These are phyloP conservation scores for Cyberlindnera euphorbiiphila DNA, from an alignment of 805 yeast species.

Conservation along the genomic window DNA sequence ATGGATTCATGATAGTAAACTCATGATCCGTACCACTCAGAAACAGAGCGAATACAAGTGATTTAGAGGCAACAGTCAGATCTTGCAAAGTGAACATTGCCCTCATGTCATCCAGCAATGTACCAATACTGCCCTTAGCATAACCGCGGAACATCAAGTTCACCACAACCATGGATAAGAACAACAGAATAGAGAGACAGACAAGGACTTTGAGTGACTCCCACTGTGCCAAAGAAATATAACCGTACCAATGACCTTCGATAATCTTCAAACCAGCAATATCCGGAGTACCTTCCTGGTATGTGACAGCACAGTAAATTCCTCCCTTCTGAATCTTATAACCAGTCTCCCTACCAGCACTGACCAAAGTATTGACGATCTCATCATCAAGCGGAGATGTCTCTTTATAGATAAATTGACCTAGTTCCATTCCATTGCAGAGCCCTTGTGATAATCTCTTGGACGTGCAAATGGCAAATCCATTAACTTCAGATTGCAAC, in stretches of 20 bases:
- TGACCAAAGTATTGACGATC: slow-evolving; percentile 3
- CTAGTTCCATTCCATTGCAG: slow-evolving; percentile 10
- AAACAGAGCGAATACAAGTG: neutral
- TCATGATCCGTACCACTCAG: neutral
- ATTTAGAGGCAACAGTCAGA: neutral
- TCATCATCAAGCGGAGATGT: slow-evolving; percentile 1
- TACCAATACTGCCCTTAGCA: slow-evolving; percentile 9
- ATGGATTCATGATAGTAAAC: neutral
- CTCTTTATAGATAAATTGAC: slow-evolving; percentile 11
- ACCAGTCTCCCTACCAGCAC: neutral
- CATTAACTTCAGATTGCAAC: slow-evolving; percentile 6
- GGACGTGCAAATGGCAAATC: slow-evolving; percentile 17
- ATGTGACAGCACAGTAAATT: slow-evolving; percentile 12
- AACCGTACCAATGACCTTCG: slow-evolving; percentile 13
- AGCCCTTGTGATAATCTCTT: slow-evolving; percentile 9
- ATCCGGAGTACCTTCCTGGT: slow-evolving; percentile 13
- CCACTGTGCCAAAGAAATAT: slow-evolving; percentile 4
- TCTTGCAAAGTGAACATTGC: slow-evolving; percentile 4
- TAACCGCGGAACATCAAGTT: slow-evolving; percentile 7
- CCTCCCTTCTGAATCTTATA: slow-evolving; percentile 6
- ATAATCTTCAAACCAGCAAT: slow-evolving; percentile 6
- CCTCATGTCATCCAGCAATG: slow-evolving; percentile 12
- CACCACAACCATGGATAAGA: slow-evolving; percentile 1
- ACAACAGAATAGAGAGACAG: neutral
- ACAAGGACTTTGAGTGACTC: slow-evolving; percentile 5